phyloP scores from a whole-genome alignment of 495 filamentous ascomycete species.

The Glonium stellatum region DNA sequence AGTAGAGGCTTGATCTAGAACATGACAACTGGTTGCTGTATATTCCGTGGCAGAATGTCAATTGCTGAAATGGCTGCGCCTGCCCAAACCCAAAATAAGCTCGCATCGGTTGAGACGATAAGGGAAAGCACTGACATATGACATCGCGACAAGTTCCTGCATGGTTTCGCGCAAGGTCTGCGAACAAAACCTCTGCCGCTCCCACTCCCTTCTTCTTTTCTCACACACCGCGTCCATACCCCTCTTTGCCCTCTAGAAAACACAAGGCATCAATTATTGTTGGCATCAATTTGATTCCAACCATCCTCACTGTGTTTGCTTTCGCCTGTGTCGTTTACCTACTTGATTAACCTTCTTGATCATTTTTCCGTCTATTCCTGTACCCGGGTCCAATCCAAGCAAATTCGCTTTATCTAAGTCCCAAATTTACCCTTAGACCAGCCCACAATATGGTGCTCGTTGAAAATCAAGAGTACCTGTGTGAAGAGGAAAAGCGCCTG shows the following conservation, averaged over 20 bases:
- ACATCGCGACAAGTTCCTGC: slow-evolving; percentile 6
- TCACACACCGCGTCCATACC: background rate
- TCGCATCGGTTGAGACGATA: background rate
- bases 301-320: background rate
- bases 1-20: too few relatives aligned
- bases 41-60: background rate
- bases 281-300: background rate
- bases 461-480: slow-evolving; percentile 74
- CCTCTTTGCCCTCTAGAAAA: background rate
- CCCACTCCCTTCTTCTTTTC: background rate
- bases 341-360: background rate
- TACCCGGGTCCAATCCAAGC: background rate
- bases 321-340: background rate
- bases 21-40: too few relatives aligned
- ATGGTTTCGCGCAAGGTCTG: background rate
- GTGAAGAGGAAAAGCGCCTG: slow-evolving; percentile 80
- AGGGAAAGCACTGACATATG: slow-evolving; percentile 7
- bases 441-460: slow-evolving; percentile 68
- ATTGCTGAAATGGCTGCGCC: background rate
- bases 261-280: background rate
- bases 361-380: background rate
- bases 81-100: background rate
- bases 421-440: background rate
- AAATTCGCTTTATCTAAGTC: background rate
- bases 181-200: slow-evolving; percentile 5